These are phyloP conservation scores for Sphagnum fallax DNA, from an alignment of 228 moss, liverwort and hornwort genomes.

Conservation along the genomic window DNA sequence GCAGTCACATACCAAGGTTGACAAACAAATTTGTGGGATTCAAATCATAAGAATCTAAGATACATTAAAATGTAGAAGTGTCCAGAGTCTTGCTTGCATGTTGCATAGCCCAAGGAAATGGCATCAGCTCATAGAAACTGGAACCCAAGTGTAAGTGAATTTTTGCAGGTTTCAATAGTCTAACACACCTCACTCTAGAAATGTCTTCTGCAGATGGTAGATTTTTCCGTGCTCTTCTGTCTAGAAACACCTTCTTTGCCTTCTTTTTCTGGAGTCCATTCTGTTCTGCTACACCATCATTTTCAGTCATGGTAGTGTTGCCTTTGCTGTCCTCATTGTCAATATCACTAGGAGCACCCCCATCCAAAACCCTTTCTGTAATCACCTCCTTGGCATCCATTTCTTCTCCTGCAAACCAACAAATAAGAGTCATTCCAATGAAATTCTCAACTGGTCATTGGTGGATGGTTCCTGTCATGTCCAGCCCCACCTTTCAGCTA, in stretches of 20 bases:
- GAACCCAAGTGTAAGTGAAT: neutral
- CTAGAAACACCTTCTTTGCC: constrained; percentile 43
- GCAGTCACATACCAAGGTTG: constrained; percentile 1
- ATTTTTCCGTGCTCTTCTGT: constrained; percentile 60
- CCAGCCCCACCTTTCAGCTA: too few relatives aligned
- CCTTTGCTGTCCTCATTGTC: constrained; percentile 9
- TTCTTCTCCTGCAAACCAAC: constrained; percentile 32
- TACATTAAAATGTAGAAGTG: too few relatives aligned
- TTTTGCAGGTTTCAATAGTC: neutral
- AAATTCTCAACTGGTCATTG: neutral
- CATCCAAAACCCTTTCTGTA: constrained; percentile 28
- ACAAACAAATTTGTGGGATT: neutral
- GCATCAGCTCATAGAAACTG: too few relatives aligned
- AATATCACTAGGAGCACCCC: constrained; percentile 16
- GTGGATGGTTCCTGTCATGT: neutral
- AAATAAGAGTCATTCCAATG: neutral
- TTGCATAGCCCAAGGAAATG: too few relatives aligned
- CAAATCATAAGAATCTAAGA: too few relatives aligned
- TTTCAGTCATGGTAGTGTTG: constrained; percentile 17
- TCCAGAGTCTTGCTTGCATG: too few relatives aligned
- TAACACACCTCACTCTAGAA: constrained; percentile 38
- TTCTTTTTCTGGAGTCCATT: constrained; percentile 14
- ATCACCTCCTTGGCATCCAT: constrained; percentile 33
- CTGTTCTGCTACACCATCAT: constrained; percentile 12
- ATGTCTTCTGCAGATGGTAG: constrained; percentile 72